Evolutionary conservation across 176 grass and related monocot species (phyloP).

Genomic region (Saccharum officinarum): DNA sequence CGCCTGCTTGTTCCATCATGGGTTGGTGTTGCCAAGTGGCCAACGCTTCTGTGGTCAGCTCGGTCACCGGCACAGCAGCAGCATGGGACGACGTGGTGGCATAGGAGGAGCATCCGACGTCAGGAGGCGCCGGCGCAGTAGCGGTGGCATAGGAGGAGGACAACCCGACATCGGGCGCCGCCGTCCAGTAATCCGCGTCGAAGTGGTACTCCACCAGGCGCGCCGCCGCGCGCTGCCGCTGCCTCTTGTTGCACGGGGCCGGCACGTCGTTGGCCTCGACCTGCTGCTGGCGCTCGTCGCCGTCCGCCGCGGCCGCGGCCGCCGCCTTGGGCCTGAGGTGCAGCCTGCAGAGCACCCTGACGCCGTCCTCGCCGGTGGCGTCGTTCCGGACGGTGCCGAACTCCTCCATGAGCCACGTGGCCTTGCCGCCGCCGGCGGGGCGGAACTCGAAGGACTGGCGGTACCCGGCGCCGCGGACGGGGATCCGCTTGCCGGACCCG

Average conservation of each 20-base stretch:
- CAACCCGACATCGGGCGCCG: not conserved
- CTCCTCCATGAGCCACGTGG: not conserved
- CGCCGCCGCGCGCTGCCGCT: not conserved
- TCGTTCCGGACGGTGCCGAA: not conserved
- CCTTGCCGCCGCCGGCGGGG: not conserved
- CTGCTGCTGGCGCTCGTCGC: not conserved
- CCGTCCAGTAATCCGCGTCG: not conserved
- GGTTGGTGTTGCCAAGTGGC: not conserved
- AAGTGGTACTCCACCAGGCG: not conserved
- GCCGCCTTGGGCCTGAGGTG: not conserved
- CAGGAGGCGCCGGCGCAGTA: not conserved
- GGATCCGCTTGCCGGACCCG: too few species aligned
- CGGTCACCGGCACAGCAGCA: not conserved
- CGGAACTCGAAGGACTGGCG: conserved; percentile 8
- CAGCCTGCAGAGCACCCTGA: not conserved
- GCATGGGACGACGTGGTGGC: not conserved
- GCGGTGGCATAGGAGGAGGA: not conserved
- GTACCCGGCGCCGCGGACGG: not conserved
- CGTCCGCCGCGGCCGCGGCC: not conserved
- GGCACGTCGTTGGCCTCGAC: not conserved
- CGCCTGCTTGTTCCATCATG: not conserved
- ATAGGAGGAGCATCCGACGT: not conserved
- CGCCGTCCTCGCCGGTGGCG: not conserved
- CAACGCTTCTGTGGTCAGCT: not conserved
- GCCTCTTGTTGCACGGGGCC: not conserved